Conservation (phyloP, 2,329 filamentous ascomycete genomes). For the Emergomyces orientalis region DNA sequence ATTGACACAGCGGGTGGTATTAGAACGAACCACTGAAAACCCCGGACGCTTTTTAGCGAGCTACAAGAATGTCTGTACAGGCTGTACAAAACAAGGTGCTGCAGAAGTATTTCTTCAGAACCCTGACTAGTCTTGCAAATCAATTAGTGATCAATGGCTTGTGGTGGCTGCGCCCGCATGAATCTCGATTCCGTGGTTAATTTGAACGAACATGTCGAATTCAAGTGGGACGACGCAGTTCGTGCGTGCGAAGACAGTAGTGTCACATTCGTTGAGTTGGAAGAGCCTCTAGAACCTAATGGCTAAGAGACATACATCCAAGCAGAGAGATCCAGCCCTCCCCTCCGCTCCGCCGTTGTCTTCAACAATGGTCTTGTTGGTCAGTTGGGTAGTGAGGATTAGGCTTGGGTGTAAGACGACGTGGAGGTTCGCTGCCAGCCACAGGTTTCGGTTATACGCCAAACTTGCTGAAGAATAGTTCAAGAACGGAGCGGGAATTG, state of each 20-base stretch:
- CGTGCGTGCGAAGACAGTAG: neutral
- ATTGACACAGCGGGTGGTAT: neutral
- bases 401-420: neutral
- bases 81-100: neutral
- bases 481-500: no score
- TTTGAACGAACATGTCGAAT: neutral
- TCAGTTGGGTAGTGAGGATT: neutral
- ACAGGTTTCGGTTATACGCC: neutral
- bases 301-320: neutral
- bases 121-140: neutral
- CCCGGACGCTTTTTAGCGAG: no score
- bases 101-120: neutral
- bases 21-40: neutral
- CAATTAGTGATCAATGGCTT: slow-evolving; percentile 1
- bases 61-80: neutral
- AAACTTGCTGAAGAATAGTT: neutral
- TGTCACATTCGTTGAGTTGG: neutral
- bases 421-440: neutral
- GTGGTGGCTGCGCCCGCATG: neutral
- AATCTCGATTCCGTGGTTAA: neutral
- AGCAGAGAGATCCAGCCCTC: neutral
- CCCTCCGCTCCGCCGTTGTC: neutral
- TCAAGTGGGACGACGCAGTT: neutral
- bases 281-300: neutral
- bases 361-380: neutral